Percentiles rank a stretch among this genome's conserved stretches.
Conservation (phyloP, 768 basidiomycete genomes). For the Amanita subjunquillea region DNA sequence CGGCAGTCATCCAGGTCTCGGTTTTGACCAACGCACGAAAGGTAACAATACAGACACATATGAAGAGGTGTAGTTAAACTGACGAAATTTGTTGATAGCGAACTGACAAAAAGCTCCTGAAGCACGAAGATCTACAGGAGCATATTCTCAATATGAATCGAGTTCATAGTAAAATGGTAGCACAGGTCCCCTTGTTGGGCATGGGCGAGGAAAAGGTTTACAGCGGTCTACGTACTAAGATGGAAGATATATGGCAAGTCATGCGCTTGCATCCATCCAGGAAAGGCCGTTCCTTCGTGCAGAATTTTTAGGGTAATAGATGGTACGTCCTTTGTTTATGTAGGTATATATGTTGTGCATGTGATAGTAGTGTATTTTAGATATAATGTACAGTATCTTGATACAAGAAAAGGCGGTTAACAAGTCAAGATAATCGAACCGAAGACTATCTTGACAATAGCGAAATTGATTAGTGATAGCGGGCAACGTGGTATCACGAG, state of each 20-base stretch:
- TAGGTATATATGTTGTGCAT: too few relatives aligned
- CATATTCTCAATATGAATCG: slow-evolving; percentile 1
- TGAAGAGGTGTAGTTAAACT: too few relatives aligned
- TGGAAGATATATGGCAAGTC: neutral
- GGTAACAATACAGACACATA: too few relatives aligned
- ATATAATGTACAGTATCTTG: too few relatives aligned
- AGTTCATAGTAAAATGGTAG: neutral
- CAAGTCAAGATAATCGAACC: too few relatives aligned
- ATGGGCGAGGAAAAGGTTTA: neutral
- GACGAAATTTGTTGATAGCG: neutral
- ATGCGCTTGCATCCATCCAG: neutral
- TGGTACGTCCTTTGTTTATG: too few relatives aligned
- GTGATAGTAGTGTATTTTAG: too few relatives aligned
- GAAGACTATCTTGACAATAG: too few relatives aligned
- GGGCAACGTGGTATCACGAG: too few relatives aligned
- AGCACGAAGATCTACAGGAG: neutral
- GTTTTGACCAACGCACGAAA: neutral
- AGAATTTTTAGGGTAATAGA: too few relatives aligned
- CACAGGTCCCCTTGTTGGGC: neutral
- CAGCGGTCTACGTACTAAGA: neutral
- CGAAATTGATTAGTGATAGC: too few relatives aligned
- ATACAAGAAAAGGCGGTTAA: too few relatives aligned
- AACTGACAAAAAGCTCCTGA: neutral
- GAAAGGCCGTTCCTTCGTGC: neutral
- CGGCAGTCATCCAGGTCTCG: neutral